Base-by-base conservation (phyloP, 768 basidiomycete genomes). In the Calocera cornea region DNA sequence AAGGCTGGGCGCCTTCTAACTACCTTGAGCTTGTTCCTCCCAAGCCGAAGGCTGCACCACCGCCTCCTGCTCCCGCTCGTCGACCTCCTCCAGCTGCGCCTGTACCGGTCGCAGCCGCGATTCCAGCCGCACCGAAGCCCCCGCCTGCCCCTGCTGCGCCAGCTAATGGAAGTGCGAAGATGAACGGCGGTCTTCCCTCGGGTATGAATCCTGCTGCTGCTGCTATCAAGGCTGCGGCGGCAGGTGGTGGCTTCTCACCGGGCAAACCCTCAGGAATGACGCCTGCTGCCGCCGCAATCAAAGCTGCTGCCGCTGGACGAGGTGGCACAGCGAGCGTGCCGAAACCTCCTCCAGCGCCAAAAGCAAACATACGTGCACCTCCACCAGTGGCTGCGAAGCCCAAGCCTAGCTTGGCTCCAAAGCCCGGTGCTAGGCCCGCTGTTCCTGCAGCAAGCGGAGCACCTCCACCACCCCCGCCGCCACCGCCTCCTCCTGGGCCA, bases 1-100 rank as follows among this genome's bases (percentile, higher is more conserved):
- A 97, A 74, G 97, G 92, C 16, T 99, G 95, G 94, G 92, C 95
- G 22, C 97, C 97, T 1, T 87, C 88, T 71, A 94, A 92, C 76
- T 97, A 94, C 73, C 85, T 95, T 7, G 94, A 97, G 74, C 82
- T 88, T 36, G 83, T 88, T 2, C 86, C 87, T 19, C 84, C 84
- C 24, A 85, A 83, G 70, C 82, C 86, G 1, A 85, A 84, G 47
- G 82, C 87, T 1, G 79, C 85, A 0, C 81, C 87, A 0, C 85
- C 89, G 0, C 88, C 90, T 0, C 87, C 88, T 0, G 88, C 87
- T 0, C 70, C 72, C 5, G 72, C 75, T 22, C 79, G 80, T 41
- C 76, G 76, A 12, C 73, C 76, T 12, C 78, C 76, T 0, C 68
- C 72, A 1, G 82, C 83, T 10, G 79, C 83, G 1, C 76, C 78